A percentile compares a stretch with the other conserved stretches of the same genome.
Evolutionary conservation across 2,329 filamentous ascomycete species (phyloP).

Genomic region (Verticillium longisporum): DNA sequence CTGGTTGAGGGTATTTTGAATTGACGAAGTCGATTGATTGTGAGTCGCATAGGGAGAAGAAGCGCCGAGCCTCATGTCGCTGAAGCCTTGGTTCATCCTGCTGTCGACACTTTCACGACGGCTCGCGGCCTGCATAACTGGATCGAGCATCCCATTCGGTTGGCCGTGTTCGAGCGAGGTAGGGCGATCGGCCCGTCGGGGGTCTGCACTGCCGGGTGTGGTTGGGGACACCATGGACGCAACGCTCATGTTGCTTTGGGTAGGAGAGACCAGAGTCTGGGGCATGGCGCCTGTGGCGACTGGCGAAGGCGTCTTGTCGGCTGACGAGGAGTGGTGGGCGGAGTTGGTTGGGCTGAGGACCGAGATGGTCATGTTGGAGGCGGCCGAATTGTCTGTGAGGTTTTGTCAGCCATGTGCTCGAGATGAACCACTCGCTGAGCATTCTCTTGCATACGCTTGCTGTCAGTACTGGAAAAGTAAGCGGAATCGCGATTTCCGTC

Average conservation of each 20-base stretch:
- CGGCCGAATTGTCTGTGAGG: slow-evolving; percentile 35
- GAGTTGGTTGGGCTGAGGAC: slow-evolving; percentile 24
- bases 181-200: slow-evolving; percentile 35
- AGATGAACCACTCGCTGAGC: background rate
- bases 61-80: slow-evolving; percentile 60
- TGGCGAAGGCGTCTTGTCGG: slow-evolving; percentile 58
- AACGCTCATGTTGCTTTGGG: slow-evolving; percentile 56
- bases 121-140: slow-evolving; percentile 19
- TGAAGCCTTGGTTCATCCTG: slow-evolving; percentile 65
- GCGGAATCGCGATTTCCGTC: slow-evolving; percentile 40
- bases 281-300: slow-evolving; percentile 43
- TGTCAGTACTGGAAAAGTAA: slow-evolving; percentile 36
- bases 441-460: slow-evolving; percentile 27
- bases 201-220: slow-evolving; percentile 34
- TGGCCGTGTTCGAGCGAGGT: slow-evolving; percentile 26
- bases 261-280: slow-evolving; percentile 48
- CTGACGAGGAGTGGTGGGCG: slow-evolving; percentile 41
- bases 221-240: slow-evolving; percentile 60
- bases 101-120: slow-evolving; percentile 76
- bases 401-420: slow-evolving; percentile 8
- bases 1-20: slow-evolving; percentile 63
- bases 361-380: slow-evolving; percentile 21
- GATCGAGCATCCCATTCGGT: slow-evolving; percentile 18
- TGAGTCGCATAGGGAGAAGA: slow-evolving; percentile 68
- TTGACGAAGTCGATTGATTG: slow-evolving; percentile 69